A percentile compares a stretch with the other conserved stretches of the same genome.
Evolutionary conservation across 2,329 filamentous ascomycete genomes (phyloP).

Genomic region (Didymella segeticola): DNA sequence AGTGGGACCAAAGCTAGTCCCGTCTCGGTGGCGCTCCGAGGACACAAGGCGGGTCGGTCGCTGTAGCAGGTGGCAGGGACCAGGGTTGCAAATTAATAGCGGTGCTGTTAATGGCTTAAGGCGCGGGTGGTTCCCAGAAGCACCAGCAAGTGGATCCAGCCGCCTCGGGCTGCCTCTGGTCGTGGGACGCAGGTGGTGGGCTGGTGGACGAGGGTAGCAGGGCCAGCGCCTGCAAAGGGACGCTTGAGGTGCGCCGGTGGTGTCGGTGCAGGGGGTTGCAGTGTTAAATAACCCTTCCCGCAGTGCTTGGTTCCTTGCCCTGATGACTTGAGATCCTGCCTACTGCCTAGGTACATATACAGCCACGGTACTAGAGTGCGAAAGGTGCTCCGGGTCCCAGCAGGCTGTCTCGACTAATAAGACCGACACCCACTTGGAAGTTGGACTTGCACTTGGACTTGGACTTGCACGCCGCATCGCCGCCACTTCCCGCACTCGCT

Average conservation of each 20-base stretch:
- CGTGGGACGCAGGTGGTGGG: constrained; percentile 21
- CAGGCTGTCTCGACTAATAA: constrained; percentile 32
- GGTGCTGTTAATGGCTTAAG: constrained; percentile 28
- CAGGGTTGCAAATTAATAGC: constrained; percentile 31
- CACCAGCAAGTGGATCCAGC: constrained; percentile 29
- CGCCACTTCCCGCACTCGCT: not conserved
- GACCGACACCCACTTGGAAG: constrained; percentile 29
- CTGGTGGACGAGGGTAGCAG: constrained; percentile 24
- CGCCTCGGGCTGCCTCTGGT: constrained; percentile 19
- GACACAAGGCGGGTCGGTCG: constrained; percentile 3
- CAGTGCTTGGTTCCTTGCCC: constrained; percentile 30
- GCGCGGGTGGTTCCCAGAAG: constrained; percentile 29
- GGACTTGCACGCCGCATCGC: constrained; percentile 7
- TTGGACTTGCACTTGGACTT: too few relatives aligned
- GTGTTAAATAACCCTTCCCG: constrained; percentile 37
- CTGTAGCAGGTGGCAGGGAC: constrained; percentile 24
- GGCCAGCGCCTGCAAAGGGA: constrained; percentile 25
- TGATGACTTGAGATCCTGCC: constrained; percentile 27
- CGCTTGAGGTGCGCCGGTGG: constrained; percentile 16
- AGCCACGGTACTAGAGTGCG: not conserved
- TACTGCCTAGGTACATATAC: constrained; percentile 8
- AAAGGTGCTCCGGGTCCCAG: constrained; percentile 20
- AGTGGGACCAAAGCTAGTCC: constrained; percentile 25
- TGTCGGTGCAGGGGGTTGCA: constrained; percentile 25
- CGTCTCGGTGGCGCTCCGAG: constrained; percentile 25